Base-by-base conservation (phyloP, 306 rosid species). In the Cucurbita moschata region DNA sequence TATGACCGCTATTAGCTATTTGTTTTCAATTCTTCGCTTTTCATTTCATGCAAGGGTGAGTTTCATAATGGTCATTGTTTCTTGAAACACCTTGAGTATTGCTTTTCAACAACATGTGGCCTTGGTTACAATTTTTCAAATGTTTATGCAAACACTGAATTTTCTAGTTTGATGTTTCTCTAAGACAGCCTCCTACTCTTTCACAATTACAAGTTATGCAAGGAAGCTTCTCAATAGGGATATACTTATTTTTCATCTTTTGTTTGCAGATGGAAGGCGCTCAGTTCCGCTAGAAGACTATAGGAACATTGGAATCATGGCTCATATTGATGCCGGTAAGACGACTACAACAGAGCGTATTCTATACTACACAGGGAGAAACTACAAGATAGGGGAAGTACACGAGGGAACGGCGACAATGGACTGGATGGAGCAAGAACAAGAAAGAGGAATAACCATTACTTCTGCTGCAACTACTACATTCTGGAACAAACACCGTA, bases 381-480 rank as follows among this genome's bases (percentile, higher is more conserved):
- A 91, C 84, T 94, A 94, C 80, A 94, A 94, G 83, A 94, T 94
- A 61, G 97, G 99, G 67, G 99, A 94, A 83, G 99, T 94, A 3
- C 99, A 94, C 1, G 97, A 94, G 77, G 99, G 97, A 77, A 89
- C 97, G 11, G 97, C 97, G 7, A 94, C 99, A 6, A 91, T 94
- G 99, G 99, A 91, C 73, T 94, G 97, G 99, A 94, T 94, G 99
- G 97, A 94, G 75, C 99, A 94, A 76, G 99, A 94, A 75, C 96
- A 94, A 81, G 99, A 94, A 82, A 81, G 97, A 83, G 99, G 99
- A 78, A 94, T 94, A 81, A 94, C 99, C 71, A 94, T 94, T 72
- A 94, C 98, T 55, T 94, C 98, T 54, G 98, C 98, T 79, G 98
- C 98, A 46, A 94, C 98, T 52, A 94, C 98, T 49, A 90, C 98